phyloP scores from a whole-genome alignment of 305 asterid genomes.

The Fraxinus baroniana region DNA sequence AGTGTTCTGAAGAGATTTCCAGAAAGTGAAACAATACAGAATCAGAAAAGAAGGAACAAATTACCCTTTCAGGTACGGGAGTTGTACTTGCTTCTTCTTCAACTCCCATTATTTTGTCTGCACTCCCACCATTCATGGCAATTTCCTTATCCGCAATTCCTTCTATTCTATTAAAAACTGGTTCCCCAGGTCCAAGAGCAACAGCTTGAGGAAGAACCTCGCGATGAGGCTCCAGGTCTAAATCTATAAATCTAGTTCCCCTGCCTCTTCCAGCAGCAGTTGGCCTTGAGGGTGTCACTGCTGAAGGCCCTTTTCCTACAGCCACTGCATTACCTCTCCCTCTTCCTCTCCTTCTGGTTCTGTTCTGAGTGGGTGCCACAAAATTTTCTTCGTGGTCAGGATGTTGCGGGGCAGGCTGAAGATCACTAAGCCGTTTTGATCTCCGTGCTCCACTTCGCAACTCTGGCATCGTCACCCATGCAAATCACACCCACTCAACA shows the following conservation, averaged over 20 bases:
- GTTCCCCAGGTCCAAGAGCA: conserved; percentile 57
- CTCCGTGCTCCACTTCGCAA: not conserved
- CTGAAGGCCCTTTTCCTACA: conserved; percentile 81
- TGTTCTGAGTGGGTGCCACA: conserved; percentile 59
- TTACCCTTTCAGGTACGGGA: conserved; percentile 97
- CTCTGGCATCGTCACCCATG: not conserved
- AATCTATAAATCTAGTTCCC: conserved; percentile 77
- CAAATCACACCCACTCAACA: not conserved
- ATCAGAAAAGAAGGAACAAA: conserved; percentile 13
- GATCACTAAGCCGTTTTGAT: not conserved
- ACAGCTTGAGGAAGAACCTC: conserved; percentile 69
- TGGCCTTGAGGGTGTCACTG: conserved; percentile 71
- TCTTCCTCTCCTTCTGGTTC: conserved; percentile 84
- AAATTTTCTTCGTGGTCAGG: conserved; percentile 52
- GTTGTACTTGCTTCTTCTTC: conserved; percentile 87
- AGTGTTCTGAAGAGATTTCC: not conserved
- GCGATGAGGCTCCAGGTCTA: conserved; percentile 76
- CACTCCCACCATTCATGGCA: conserved; percentile 92
- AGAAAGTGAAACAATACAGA: not conserved
- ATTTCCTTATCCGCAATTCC: conserved; percentile 67
- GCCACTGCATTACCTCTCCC: conserved; percentile 91
- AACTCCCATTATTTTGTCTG: conserved; percentile 76
- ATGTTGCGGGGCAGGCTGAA: conserved; percentile 33
- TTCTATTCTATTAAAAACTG: conserved; percentile 69
- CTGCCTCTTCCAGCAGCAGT: conserved; percentile 83